Evolutionary conservation across 495 filamentous ascomycete species (phyloP).

Genomic region (Talaromyces ruber): DNA sequence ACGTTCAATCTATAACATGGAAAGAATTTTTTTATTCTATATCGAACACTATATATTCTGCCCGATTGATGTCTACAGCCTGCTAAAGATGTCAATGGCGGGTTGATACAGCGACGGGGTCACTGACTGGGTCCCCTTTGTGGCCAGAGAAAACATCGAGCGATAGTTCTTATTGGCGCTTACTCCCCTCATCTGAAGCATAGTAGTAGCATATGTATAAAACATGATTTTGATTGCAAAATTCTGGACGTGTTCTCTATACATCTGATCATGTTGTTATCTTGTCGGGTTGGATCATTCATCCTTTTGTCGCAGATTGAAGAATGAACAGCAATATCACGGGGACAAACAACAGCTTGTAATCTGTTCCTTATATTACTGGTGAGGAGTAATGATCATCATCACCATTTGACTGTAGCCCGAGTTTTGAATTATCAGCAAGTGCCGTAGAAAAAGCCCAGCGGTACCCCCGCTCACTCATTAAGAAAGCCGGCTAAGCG

Average conservation of each 20-base stretch:
- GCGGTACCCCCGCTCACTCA: slow-evolving; percentile 22
- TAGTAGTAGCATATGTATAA: not conserved
- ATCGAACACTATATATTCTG: not conserved
- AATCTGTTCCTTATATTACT: not conserved
- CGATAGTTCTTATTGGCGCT: not conserved
- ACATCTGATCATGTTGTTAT: not conserved
- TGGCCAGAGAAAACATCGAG: not conserved
- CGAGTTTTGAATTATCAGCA: not conserved
- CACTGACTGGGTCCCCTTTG: not conserved
- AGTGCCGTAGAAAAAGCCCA: not conserved
- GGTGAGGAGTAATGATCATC: not conserved
- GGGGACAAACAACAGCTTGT: not conserved
- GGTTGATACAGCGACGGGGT: not conserved
- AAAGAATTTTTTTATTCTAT: not conserved
- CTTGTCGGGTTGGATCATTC: not conserved
- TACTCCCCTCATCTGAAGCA: not conserved
- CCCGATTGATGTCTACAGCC: not conserved
- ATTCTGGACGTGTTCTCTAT: not conserved
- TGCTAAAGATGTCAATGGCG: not conserved
- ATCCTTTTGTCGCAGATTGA: not conserved
- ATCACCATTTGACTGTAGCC: not conserved
- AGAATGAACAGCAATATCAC: not conserved
- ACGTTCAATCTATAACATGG: not conserved
- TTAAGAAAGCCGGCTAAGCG: slow-evolving; percentile 28
- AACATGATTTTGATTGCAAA: not conserved